Evolutionary conservation across 2,329 filamentous ascomycete species (phyloP), one percentile per base, ranked within the genome.

Genomic region (Rutstroemia sp.): DNA sequence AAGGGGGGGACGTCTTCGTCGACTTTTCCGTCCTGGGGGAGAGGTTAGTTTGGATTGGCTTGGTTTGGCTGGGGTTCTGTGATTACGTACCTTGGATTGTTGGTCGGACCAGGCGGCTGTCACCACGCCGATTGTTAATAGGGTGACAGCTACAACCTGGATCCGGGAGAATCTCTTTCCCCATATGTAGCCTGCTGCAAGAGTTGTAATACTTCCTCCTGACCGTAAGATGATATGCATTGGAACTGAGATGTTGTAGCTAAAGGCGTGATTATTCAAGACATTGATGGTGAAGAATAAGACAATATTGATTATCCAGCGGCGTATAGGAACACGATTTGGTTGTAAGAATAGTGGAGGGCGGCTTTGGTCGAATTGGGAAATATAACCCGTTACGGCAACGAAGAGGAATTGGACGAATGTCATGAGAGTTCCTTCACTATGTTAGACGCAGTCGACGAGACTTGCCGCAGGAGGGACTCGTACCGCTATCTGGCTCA

Each of bases 191-290:
- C 94, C 94, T n/a, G 92, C 89, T 16, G 86, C 73, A 83, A 99
- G 95, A 8, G 94, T 97, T 4, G 92, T 95, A 60, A 97, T 95
- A 65, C 92, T 96, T 16, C 94, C 94, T 50, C 92, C 95, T 49
- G 92, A 96, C 53, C 94, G 84, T 30, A 99, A 78, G 63, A 99
- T 97, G 65, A 99, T 99, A 69, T 99, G 94, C 49, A 99, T 84
- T 1, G 94, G 94, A 0, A 99, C 90, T 6, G 91, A 96, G 56
- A 99, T 97, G 65, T 91, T 86, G 74, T 96, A 99, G 60, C 90
- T 92, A 71, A 99, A 99, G 6, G 92, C 94, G 77, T 92, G 92
- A 67, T 99, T 99, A 74, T 99, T 99, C 68, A 99, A 75, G 57
- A 97, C 83, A 67, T 97, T 99, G 73, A 99, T 94, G 60, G 82